Evolutionary conservation across 495 filamentous ascomycete species (phyloP).

Genomic region (Paragyromitra xinjiangensis): DNA sequence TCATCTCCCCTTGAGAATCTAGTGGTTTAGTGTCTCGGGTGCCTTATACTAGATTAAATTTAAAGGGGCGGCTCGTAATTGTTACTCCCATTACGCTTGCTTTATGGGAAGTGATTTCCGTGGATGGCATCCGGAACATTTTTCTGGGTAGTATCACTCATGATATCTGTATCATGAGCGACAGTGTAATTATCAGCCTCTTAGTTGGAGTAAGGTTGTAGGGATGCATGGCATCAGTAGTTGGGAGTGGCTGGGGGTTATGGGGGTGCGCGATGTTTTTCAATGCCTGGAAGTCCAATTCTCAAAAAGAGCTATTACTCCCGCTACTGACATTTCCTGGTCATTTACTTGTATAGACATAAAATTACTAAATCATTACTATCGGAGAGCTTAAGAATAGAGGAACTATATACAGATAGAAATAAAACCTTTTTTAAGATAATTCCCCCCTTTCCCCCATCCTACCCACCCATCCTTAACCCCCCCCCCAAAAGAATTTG

Average conservation of each 20-base stretch:
- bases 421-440: constrained; percentile 12
- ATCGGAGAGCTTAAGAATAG: background rate
- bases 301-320: constrained; percentile 17
- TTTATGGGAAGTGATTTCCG: background rate
- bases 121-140: background rate
- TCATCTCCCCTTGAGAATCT: background rate
- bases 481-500: constrained; percentile 9
- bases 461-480: background rate
- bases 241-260: background rate
- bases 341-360: background rate
- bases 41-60: background rate
- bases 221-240: background rate
- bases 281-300: background rate
- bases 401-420: constrained; percentile 26
- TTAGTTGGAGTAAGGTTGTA: background rate
- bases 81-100: background rate
- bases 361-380: constrained; percentile 13
- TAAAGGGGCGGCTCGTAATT: background rate
- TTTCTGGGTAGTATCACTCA: background rate
- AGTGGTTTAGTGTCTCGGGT: background rate
- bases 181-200: background rate
- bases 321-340: too few relatives aligned
- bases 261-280: too few relatives aligned
- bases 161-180: too few relatives aligned
- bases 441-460: background rate